Percentiles rank a stretch among this genome's conserved stretches.
These are phyloP conservation scores for Datura wrightii DNA, from an alignment of 257 asterid genomes.

Conservation along the genomic window DNA sequence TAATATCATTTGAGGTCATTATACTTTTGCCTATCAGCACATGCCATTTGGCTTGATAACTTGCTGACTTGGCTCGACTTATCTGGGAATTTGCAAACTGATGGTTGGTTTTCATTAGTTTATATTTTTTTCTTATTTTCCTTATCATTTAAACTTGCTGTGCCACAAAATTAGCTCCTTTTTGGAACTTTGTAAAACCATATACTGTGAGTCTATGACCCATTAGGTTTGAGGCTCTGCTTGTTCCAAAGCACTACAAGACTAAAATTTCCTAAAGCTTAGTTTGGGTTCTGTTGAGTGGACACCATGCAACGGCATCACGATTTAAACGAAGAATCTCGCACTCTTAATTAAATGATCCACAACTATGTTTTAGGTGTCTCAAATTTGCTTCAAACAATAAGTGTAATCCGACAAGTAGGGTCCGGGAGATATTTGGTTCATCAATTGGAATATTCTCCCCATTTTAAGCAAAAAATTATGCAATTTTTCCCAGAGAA, in stretches of 20 bases:
- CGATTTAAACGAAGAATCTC: background rate
- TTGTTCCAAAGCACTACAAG: background rate
- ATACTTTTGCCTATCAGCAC: slow-evolving; percentile 42
- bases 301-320: background rate
- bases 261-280: background rate
- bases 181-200: slow-evolving; percentile 37
- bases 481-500: background rate
- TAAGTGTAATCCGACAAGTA: no score
- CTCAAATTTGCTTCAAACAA: background rate
- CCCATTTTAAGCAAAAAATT: background rate
- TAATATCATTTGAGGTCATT: slow-evolving; percentile 50
- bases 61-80: slow-evolving; percentile 42
- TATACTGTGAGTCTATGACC: background rate
- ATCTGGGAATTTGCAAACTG: background rate
- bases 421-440: no score
- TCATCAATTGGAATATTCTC: background rate
- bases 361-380: background rate
- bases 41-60: slow-evolving; percentile 50
- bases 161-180: slow-evolving; percentile 8
- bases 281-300: slow-evolving; percentile 11
- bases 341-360: background rate
- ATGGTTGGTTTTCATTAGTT: slow-evolving; percentile 23
- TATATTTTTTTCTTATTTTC: slow-evolving; percentile 6
- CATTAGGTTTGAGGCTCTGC: slow-evolving; percentile 33
- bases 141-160: slow-evolving; percentile 2